Base-by-base conservation (phyloP, 805 yeast species). In the Candida xiaguanensis region DNA sequence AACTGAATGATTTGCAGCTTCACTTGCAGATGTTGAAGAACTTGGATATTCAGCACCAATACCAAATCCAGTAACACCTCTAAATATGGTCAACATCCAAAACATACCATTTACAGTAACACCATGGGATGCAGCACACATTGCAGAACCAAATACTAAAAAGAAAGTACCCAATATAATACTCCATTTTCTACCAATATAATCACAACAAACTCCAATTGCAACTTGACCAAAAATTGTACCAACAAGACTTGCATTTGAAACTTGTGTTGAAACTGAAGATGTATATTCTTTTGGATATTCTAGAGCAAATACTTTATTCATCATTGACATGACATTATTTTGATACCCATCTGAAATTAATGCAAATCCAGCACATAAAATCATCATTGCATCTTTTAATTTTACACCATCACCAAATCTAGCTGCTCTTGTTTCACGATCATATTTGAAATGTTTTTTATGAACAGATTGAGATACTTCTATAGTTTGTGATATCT, bases 51-150 rank as follows among this genome's bases (percentile, higher is more conserved):
- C 89, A 25, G 87, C 87, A 45, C 89, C 89, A 41, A 82, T 75
- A 45, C 93, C 93, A 47, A 82, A 77, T 32, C 93, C 95, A 34
- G 83, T 77, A 8, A 82, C 70, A 50, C 91, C 91, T 57, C 91
- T 71, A 44, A 77, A 67, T n/a, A 84, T 78, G 33, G 79, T 75
- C 51, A 84, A 63, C 86, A 79, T 81, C 88, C 85, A 82, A 52
- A 83, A 77, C 82, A 83, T 75, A 8, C 88, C 88, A 2, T 80
- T 66, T 24, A 52, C 53, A 13, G 78, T 47, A 1, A 44, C 51
- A 26, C 89, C 90, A 48, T 82, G 85, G 9, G 89, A 67, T 15
- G 85, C 88, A 32, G 88, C 77, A 56, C 85, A 82, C 57, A 81
- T 49, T 35, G 75, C 63, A 11, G 86, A 75, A 36, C 89, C 89